Conservation (phyloP, 2,329 filamentous ascomycete species). For the Cladosporium sp. region DNA sequence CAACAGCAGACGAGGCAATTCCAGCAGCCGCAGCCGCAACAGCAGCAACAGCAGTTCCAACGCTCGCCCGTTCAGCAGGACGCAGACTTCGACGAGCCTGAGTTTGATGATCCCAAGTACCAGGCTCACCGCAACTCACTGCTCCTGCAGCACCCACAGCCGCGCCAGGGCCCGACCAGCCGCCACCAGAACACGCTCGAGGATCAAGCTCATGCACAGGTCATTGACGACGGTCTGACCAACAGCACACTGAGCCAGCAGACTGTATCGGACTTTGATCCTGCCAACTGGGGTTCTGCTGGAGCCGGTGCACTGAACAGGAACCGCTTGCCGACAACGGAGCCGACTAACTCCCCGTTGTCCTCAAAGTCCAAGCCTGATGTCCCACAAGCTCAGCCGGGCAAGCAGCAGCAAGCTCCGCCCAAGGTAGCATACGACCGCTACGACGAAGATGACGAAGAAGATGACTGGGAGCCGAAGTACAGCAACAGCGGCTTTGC, state of each 20-base stretch:
- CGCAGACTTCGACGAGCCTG: conserved; percentile 25
- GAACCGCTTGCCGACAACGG: conserved; percentile 31
- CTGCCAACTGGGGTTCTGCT: conserved; percentile 50
- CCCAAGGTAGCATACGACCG: conserved; percentile 27
- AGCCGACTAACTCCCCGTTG: conserved; percentile 30
- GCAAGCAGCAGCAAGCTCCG: conserved; percentile 23
- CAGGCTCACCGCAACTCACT: conserved; percentile 78
- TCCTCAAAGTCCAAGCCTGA: conserved; percentile 60
- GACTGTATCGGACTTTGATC: conserved; percentile 42
- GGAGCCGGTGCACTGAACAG: conserved; percentile 35
- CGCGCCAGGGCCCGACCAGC: conserved; percentile 70
- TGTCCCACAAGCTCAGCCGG: conserved; percentile 44
- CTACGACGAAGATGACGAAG: conserved; percentile 27
- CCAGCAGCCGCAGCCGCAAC: conserved; percentile 25
- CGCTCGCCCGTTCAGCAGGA: conserved; percentile 29
- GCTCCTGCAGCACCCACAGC: conserved; percentile 78
- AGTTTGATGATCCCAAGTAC: conserved; percentile 70
- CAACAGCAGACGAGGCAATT: conserved; percentile 4
- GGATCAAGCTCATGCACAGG: conserved; percentile 63
- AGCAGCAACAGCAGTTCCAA: conserved; percentile 9
- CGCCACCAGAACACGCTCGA: conserved; percentile 74
- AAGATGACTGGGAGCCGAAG: conserved; percentile 31
- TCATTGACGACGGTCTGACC: conserved; percentile 51
- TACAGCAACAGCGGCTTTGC: conserved; percentile 37
- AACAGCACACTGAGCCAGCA: conserved; percentile 39